Evolutionary conservation across 192 early-diverging fungal genomes (phyloP).

Genomic region (Haplosporangium gracile): DNA sequence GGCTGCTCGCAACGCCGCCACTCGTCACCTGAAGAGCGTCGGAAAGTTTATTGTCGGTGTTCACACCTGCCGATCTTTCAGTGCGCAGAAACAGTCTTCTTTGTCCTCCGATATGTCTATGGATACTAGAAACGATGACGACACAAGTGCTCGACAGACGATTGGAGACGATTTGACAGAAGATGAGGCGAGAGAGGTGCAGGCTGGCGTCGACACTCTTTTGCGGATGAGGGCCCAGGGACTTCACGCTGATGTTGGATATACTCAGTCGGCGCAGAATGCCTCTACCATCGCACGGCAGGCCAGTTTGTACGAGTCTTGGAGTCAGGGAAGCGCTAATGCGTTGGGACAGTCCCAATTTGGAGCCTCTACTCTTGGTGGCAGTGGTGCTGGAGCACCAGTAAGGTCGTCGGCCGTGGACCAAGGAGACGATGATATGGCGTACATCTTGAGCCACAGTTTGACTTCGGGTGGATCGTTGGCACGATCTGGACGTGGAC

Average conservation of each 20-base stretch:
- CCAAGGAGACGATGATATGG: conserved; percentile 42
- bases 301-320: conserved; percentile 29
- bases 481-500: conserved; percentile 21
- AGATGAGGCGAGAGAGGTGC: conserved; percentile 23
- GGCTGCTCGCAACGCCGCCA: conserved; percentile 33
- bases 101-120: conserved; percentile 21
- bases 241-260: not conserved
- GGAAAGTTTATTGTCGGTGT: conserved; percentile 43
- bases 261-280: not conserved
- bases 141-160: not conserved
- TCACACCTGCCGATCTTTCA: conserved; percentile 22
- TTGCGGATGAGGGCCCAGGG: conserved; percentile 32
- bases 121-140: conserved; percentile 6
- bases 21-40: conserved; percentile 33
- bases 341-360: not conserved
- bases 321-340: conserved; percentile 15
- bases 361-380: conserved; percentile 7
- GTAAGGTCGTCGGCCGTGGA: not conserved
- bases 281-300: conserved; percentile 19
- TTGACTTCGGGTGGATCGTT: conserved; percentile 37
- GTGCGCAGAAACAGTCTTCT: not conserved
- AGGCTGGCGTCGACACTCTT: conserved; percentile 28
- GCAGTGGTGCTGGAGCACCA: not conserved
- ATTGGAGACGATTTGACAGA: conserved; percentile 9
- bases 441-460: conserved; percentile 41